Conservation (phyloP, 768 basidiomycete genomes). For the Royoungia palumana region DNA sequence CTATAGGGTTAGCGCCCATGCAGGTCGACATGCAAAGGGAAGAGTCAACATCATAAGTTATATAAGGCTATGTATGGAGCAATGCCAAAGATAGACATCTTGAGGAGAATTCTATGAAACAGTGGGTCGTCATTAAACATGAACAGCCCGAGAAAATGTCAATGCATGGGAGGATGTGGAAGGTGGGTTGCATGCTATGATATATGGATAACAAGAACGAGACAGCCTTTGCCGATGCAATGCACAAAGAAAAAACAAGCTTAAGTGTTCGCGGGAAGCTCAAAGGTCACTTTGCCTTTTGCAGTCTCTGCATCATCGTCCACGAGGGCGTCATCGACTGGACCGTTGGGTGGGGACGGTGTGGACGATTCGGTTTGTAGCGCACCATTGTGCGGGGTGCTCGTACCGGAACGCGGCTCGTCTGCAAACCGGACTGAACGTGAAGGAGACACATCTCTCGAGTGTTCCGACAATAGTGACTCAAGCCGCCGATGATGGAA, state of each 20-base stretch:
- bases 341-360: constrained; percentile 7
- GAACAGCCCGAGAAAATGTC: too few species aligned
- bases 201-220: background rate
- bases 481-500: constrained; percentile 30
- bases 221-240: background rate
- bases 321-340: constrained; percentile 3
- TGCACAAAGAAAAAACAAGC: background rate
- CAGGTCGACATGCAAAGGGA: constrained; percentile 7
- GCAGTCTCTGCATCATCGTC: constrained; percentile 17
- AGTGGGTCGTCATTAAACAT: background rate
- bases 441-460: constrained; percentile 42
- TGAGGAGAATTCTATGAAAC: background rate
- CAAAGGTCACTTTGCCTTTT: constrained; percentile 19
- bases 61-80: too few species aligned
- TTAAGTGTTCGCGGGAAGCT: constrained; percentile 13
- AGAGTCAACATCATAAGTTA: background rate
- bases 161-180: background rate
- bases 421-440: constrained; percentile 51
- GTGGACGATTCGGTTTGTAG: constrained; percentile 21
- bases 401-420: constrained; percentile 22
- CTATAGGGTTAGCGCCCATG: constrained; percentile 8
- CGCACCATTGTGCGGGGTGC: constrained; percentile 17
- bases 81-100: background rate
- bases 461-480: constrained; percentile 20
- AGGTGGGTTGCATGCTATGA: background rate